Conservation (phyloP, 2,329 filamentous ascomycete species). For the Diplocarpon rosae region DNA sequence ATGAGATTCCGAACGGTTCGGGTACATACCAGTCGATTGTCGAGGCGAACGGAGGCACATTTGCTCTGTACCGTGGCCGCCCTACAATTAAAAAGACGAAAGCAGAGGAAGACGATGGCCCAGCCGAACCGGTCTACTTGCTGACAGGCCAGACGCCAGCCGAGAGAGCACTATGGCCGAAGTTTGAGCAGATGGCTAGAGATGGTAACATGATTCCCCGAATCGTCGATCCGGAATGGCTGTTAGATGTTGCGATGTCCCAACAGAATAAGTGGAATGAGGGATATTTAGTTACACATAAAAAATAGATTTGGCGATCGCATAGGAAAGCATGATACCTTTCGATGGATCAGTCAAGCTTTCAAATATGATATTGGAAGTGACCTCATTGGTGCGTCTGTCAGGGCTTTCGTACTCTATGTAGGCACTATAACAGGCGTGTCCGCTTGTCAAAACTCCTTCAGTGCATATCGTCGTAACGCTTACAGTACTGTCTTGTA, state of each 20-base stretch:
- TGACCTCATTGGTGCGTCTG: background rate
- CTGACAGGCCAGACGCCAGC: slow-evolving; percentile 56
- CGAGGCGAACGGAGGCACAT: slow-evolving; percentile 77
- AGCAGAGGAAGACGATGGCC: slow-evolving; percentile 45
- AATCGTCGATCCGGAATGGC: slow-evolving; percentile 79
- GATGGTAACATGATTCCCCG: slow-evolving; percentile 70
- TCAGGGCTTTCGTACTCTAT: background rate
- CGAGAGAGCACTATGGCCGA: slow-evolving; percentile 67
- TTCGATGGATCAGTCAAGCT: background rate
- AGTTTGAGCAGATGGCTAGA: slow-evolving; percentile 68
- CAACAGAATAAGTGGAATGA: slow-evolving; percentile 64
- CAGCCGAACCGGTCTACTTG: slow-evolving; percentile 69
- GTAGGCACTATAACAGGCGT: slow-evolving; percentile 3
- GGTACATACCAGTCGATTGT: slow-evolving; percentile 82
- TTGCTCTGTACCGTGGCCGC: slow-evolving; percentile 63
- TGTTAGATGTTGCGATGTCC: slow-evolving; percentile 79
- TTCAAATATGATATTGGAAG: background rate
- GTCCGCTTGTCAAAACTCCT: slow-evolving; percentile 5
- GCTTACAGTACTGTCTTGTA: background rate
- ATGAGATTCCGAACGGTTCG: slow-evolving; percentile 66
- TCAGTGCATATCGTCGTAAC: slow-evolving; percentile 2
- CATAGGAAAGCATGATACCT: background rate
- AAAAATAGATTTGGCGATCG: background rate
- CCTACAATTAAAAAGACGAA: slow-evolving; percentile 54
- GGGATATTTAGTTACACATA: slow-evolving; percentile 38